phyloP scores from a whole-genome alignment of 2,329 filamentous ascomycete genomes.

The Pyrenophora tritici-repentis region DNA sequence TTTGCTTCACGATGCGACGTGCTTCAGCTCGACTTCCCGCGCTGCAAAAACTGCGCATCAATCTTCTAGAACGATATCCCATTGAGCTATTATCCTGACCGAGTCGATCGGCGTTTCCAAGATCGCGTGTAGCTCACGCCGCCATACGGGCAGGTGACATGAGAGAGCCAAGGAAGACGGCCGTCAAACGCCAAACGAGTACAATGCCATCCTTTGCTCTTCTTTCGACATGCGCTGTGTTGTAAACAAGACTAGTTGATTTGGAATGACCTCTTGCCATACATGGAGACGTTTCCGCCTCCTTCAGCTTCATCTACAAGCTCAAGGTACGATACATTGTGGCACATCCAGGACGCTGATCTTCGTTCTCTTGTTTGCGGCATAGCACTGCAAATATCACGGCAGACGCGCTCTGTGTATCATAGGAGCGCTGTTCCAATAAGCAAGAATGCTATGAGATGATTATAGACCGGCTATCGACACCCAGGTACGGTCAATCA shows the following conservation, averaged over 20 bases:
- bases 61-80: neutral
- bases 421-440: neutral
- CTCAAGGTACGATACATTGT: neutral
- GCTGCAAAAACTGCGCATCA: slow-evolving; percentile 3
- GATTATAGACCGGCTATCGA: too few species aligned
- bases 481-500: neutral
- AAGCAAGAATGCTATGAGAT: neutral
- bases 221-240: too few species aligned
- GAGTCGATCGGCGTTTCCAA: neutral
- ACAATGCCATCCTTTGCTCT: too few species aligned
- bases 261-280: too few species aligned
- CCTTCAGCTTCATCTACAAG: too few species aligned
- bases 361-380: neutral
- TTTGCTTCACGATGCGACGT: slow-evolving; percentile 21
- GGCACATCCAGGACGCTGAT: neutral
- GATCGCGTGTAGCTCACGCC: neutral
- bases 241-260: too few species aligned
- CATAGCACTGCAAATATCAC: too few species aligned
- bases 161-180: too few species aligned
- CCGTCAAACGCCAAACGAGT: too few species aligned
- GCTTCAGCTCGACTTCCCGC: slow-evolving; percentile 16
- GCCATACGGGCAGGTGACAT: neutral
- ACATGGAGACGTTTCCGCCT: too few species aligned
- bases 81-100: neutral
- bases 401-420: neutral